Conservation (phyloP, 768 basidiomycete species). For the Phylloporus scabripes region DNA sequence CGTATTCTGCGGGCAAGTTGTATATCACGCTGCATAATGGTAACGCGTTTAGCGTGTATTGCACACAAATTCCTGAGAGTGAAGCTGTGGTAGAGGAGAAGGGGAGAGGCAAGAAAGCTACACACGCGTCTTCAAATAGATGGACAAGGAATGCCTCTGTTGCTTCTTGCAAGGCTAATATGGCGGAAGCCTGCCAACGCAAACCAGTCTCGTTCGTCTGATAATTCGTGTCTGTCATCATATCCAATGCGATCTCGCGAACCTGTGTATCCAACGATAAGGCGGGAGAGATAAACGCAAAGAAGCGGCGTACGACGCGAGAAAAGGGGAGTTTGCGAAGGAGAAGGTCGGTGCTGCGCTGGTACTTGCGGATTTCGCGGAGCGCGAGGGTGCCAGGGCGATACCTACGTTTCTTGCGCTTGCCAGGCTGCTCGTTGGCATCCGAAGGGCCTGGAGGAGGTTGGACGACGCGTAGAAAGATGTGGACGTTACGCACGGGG, state of each 20-base stretch:
- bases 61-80: constrained; percentile 82
- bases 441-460: constrained; percentile 17
- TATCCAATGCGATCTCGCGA: constrained; percentile 88
- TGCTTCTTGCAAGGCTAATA: constrained; percentile 93
- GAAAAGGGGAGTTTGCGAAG: constrained; percentile 88
- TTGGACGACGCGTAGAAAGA: constrained; percentile 10
- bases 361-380: constrained; percentile 90
- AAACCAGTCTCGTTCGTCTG: constrained; percentile 55
- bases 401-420: constrained; percentile 58
- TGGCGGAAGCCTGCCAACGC: constrained; percentile 94
- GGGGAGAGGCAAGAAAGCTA: constrained; percentile 20
- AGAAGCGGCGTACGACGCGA: constrained; percentile 61
- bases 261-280: constrained; percentile 49
- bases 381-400: constrained; percentile 88
- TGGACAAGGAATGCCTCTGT: constrained; percentile 94
- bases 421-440: constrained; percentile 21
- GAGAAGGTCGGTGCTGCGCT: constrained; percentile 86
- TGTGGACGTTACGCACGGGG: constrained; percentile 20
- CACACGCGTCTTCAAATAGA: constrained; percentile 97
- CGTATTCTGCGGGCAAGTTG: constrained; percentile 94
- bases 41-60: constrained; percentile 96
- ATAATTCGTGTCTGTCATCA: constrained; percentile 71
- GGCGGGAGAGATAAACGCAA: background rate
- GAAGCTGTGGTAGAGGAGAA: constrained; percentile 2
- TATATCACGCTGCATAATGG: constrained; percentile 96